Conservation (phyloP, 331 rosid genomes). For the Cydonia oblonga region DNA sequence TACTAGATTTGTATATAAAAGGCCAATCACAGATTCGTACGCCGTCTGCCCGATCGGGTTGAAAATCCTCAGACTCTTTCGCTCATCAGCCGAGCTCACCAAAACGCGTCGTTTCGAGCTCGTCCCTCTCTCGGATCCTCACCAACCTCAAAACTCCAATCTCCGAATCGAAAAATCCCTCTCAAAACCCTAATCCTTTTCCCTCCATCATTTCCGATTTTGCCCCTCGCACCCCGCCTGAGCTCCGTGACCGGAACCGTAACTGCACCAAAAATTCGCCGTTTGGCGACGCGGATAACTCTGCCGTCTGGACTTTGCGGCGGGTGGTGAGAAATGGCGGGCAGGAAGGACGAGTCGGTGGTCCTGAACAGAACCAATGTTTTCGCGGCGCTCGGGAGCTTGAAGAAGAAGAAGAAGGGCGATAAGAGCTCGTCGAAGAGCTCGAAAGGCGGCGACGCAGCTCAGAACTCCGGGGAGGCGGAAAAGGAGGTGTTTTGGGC, state of each 20-base stretch:
- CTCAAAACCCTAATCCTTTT: constrained; percentile 5
- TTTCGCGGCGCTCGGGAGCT: constrained; percentile 60
- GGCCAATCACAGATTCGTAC: neutral
- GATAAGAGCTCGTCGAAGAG: constrained; percentile 22
- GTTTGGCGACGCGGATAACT: neutral
- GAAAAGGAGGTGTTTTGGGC: constrained; percentile 44
- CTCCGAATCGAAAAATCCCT: neutral
- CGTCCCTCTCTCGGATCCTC: constrained; percentile 6
- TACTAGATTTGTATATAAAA: neutral
- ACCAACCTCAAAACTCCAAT: neutral
- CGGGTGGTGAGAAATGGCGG: constrained; percentile 34
- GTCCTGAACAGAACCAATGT: constrained; percentile 46
- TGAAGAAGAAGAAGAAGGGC: constrained; percentile 68
- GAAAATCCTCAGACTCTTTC: neutral
- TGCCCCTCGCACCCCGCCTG: neutral
- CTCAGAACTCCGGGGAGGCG: constrained; percentile 7
- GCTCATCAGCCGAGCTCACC: neutral
- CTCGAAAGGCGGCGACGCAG: constrained; percentile 8
- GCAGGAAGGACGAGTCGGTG: constrained; percentile 40
- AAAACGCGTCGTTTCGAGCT: constrained; percentile 5
- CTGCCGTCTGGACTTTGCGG: neutral
- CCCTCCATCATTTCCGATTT: neutral
- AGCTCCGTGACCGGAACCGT: neutral
- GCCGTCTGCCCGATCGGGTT: neutral
- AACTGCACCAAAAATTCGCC: neutral